A percentile compares a stretch with the other conserved stretches of the same genome.
phyloP scores from a whole-genome alignment of 2,329 filamentous ascomycete genomes.

The Nectriaceae sp. region DNA sequence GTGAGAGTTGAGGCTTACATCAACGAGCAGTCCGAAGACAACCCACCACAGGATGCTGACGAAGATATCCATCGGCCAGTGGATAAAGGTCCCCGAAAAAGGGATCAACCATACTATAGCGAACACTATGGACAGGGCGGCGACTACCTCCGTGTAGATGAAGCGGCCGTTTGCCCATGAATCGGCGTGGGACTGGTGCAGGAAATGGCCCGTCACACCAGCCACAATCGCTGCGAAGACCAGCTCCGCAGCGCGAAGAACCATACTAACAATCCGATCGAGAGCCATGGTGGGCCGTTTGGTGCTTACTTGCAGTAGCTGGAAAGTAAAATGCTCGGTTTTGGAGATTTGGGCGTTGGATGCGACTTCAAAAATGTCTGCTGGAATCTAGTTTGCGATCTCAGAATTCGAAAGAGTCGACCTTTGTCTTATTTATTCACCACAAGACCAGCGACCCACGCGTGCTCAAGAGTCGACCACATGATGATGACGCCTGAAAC shows the following conservation, averaged over 20 bases:
- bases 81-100: slow-evolving; percentile 65
- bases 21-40: slow-evolving; percentile 65
- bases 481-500: slow-evolving; percentile 1
- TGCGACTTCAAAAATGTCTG: too few species aligned
- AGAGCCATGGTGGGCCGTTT: slow-evolving; percentile 35
- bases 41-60: slow-evolving; percentile 72
- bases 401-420: background rate
- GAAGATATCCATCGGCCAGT: slow-evolving; percentile 72
- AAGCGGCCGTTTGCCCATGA: slow-evolving; percentile 62
- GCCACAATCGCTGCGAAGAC: slow-evolving; percentile 72
- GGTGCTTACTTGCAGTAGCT: background rate
- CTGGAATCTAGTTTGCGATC: too few species aligned
- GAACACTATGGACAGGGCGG: slow-evolving; percentile 69
- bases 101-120: slow-evolving; percentile 73
- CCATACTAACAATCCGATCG: slow-evolving; percentile 41
- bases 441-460: background rate
- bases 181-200: slow-evolving; percentile 52
- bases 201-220: slow-evolving; percentile 67
- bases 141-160: slow-evolving; percentile 75
- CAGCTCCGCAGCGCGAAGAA: slow-evolving; percentile 53
- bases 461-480: background rate
- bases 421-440: background rate
- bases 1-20: slow-evolving; percentile 45
- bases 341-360: too few species aligned
- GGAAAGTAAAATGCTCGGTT: too few species aligned